Conservation (phyloP, 2,329 filamentous ascomycete species). For the Colletotrichum spaethianum region DNA sequence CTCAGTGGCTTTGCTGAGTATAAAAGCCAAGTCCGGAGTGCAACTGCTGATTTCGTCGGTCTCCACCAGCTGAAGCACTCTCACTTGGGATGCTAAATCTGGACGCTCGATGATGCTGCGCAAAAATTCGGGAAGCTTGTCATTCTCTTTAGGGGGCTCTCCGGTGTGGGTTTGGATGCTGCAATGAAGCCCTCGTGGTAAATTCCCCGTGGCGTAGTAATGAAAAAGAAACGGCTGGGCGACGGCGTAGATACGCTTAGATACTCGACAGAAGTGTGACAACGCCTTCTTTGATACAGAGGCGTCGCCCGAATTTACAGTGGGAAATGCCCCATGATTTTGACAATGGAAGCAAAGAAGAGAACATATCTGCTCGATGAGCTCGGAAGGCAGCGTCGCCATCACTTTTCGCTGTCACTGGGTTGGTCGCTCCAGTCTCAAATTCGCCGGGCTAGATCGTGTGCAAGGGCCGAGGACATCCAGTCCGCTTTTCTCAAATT, state of each 20-base stretch:
- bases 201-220: constrained; percentile 9
- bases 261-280: constrained; percentile 20
- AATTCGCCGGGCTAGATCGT: not conserved
- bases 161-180: not conserved
- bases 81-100: constrained; percentile 13
- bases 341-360: constrained; percentile 28
- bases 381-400: constrained; percentile 26
- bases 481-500: too few species aligned
- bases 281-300: constrained; percentile 1
- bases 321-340: not conserved
- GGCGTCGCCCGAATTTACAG: not conserved
- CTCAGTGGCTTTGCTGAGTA: constrained; percentile 12
- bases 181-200: constrained; percentile 3
- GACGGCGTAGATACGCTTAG: constrained; percentile 20
- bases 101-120: constrained; percentile 21
- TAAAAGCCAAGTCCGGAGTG: constrained; percentile 1
- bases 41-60: constrained; percentile 20
- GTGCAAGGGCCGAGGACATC: not conserved
- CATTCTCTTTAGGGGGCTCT: not conserved
- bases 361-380: constrained; percentile 30
- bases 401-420: not conserved
- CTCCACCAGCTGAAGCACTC: constrained; percentile 19
- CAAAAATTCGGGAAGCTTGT: constrained; percentile 18
- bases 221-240: constrained; percentile 36
- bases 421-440: not conserved